Base-by-base conservation (phyloP, 78 protist genomes). In the Dictyostelium purpureum region DNA sequence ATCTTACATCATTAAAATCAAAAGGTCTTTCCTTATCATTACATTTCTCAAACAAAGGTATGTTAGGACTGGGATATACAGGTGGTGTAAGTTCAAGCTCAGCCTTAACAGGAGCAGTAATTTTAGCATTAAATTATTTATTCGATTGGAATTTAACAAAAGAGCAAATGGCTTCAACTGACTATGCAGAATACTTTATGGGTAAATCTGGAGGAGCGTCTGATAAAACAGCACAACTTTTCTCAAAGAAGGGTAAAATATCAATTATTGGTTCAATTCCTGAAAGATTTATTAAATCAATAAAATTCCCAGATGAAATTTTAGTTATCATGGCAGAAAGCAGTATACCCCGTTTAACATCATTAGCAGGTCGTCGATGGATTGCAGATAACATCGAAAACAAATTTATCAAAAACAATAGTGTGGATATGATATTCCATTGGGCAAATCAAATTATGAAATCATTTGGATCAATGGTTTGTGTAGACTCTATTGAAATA, bases 181-280 rank as follows among this genome's bases (percentile, higher is more conserved):
- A 89, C 40, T 89, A 42, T 28, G 94, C 78, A 5, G 94, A 89
- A 47, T 89, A 89, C 61, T 89, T 77, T 26, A 19, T 89, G 2
- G 94, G 94, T 16, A 89, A 89, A 45, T 19, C 43, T n/a, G 94
- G 67, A n/a, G 94, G 94, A 63, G 88, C 94, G 6, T 63, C 94
- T 31, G 94, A 89, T 47, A 77, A 78, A 35, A 81, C 89, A 18
- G 10, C 79, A 19, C 89, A 81, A 51, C 4, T 81, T 18, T 81
- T 67, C 51, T 38, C 89, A 35, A 81, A 81, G 38, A 67, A 66
- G 26, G 61, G 56, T 49, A 24, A 67, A 38, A 81, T 81, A 2
- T 65, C 79, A n/a, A 75, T 81, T 18, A 69, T 81, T 35, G 89
- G 89, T 42, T 67, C 79, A 19, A 10, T 67, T 2, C 89, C 89